Evolutionary conservation across 1,284 basidiomycete genomes (phyloP).

Genomic region (Mycosarcoma mackinlayi): DNA sequence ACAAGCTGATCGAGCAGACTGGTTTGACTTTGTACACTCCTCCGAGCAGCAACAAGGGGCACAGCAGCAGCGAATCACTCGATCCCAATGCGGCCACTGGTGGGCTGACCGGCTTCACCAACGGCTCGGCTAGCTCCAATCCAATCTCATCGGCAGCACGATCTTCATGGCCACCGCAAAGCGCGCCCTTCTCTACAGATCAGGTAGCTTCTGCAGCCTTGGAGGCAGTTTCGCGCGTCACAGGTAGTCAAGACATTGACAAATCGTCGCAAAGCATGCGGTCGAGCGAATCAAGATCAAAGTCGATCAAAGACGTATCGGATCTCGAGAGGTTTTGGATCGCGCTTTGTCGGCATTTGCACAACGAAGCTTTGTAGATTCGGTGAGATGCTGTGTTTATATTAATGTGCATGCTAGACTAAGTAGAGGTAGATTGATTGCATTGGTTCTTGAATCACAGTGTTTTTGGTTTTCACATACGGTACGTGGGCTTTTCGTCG

Average conservation of each 20-base stretch:
- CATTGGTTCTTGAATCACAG: too few species aligned
- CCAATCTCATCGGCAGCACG: too few species aligned
- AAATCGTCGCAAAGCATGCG: constrained; percentile 3
- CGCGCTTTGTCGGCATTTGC: constrained; percentile 63
- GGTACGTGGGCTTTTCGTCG: too few species aligned
- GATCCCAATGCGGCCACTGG: background rate
- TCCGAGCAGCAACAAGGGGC: background rate
- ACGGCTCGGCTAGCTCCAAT: too few species aligned
- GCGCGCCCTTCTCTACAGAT: constrained; percentile 19
- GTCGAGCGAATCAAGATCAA: constrained; percentile 3
- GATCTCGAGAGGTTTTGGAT: constrained; percentile 65
- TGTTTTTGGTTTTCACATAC: too few species aligned
- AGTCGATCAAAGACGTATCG: constrained; percentile 12
- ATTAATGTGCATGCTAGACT: background rate
- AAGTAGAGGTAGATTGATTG: too few species aligned
- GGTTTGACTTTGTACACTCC: constrained; percentile 27
- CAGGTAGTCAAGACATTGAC: background rate
- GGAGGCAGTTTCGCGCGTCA: background rate
- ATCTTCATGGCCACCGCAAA: constrained; percentile 4
- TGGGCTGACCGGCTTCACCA: background rate
- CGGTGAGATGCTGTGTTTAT: background rate
- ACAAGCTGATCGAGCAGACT: constrained; percentile 32
- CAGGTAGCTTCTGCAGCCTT: constrained; percentile 8
- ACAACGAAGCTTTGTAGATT: constrained; percentile 49
- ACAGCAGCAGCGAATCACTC: background rate